Conservation (phyloP, 805 yeast genomes). For the Candida manassasensis region DNA sequence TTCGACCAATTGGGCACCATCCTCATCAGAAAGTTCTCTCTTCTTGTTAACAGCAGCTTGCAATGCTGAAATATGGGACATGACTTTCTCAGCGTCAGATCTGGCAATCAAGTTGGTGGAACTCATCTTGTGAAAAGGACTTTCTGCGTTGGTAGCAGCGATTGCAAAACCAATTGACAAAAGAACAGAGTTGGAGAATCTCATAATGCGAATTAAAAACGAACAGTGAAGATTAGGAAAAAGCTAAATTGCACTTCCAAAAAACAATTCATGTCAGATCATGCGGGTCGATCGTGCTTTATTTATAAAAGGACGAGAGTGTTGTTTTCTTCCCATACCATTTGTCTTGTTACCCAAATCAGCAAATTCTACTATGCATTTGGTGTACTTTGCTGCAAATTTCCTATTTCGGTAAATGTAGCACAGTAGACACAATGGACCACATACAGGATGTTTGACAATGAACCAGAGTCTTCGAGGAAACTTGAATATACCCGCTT, state of each 20-base stretch:
- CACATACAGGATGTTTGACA: too few relatives aligned
- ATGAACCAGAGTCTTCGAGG: too few relatives aligned
- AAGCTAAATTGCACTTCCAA: not conserved
- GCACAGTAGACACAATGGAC: too few relatives aligned
- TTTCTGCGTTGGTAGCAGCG: not conserved
- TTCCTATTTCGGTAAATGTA: too few relatives aligned
- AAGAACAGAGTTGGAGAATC: conserved; percentile 1
- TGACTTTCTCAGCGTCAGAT: conserved; percentile 1
- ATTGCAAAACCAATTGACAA: not conserved
- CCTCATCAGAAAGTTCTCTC: conserved; percentile 2
- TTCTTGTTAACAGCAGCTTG: conserved; percentile 1
- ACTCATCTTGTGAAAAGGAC: not conserved
- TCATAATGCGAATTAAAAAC: not conserved
- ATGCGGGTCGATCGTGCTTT: too few relatives aligned
- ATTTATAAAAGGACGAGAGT: too few relatives aligned
- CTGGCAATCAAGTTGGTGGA: not conserved
- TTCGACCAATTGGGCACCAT: conserved; percentile 3
- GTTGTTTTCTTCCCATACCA: too few relatives aligned
- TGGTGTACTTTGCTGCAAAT: too few relatives aligned
- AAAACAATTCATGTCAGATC: too few relatives aligned
- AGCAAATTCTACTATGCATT: too few relatives aligned
- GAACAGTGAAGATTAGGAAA: not conserved
- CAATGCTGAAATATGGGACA: not conserved
- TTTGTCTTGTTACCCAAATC: too few relatives aligned
- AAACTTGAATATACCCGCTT: too few relatives aligned